Conservation (phyloP, 2,329 filamentous ascomycete genomes). For the Graphilbum sp. region DNA sequence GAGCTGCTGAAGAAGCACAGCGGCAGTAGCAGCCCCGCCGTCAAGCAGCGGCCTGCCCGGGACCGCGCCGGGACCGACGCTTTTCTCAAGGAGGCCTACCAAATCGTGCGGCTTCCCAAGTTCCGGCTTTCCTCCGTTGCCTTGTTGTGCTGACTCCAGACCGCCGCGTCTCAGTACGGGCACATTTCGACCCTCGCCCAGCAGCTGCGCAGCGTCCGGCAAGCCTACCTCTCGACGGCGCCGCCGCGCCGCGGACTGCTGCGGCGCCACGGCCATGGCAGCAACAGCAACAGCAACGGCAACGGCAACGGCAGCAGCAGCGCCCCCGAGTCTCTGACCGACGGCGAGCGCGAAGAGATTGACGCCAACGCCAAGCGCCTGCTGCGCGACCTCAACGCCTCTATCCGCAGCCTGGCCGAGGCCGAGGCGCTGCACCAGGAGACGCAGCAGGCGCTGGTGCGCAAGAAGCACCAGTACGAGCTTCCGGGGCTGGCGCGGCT, state of each 20-base stretch:
- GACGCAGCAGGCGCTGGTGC: slow-evolving; percentile 52
- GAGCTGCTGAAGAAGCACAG: slow-evolving; percentile 37
- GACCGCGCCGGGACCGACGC: slow-evolving; percentile 49
- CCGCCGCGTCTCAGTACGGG: slow-evolving; percentile 62
- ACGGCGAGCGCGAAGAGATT: slow-evolving; percentile 70
- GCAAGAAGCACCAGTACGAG: slow-evolving; percentile 45
- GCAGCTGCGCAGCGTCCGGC: slow-evolving; percentile 70
- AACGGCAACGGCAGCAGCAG: slow-evolving; percentile 14
- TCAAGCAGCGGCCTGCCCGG: slow-evolving; percentile 16
- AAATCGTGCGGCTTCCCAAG: slow-evolving; percentile 50
- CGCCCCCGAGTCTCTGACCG: slow-evolving; percentile 43
- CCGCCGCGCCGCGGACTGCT: slow-evolving; percentile 33
- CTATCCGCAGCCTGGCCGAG: slow-evolving; percentile 63
- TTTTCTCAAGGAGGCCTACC: slow-evolving; percentile 86
- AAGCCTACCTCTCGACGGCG: slow-evolving; percentile 77
- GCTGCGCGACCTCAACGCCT: slow-evolving; percentile 68
- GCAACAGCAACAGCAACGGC: no score
- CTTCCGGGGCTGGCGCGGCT: slow-evolving; percentile 13
- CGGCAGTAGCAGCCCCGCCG: slow-evolving; percentile 4
- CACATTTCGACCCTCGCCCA: slow-evolving; percentile 67
- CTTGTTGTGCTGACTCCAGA: no score
- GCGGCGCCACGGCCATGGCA: no score
- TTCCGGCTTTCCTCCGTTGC: background rate
- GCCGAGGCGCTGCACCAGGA: slow-evolving; percentile 70
- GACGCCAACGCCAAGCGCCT: slow-evolving; percentile 76